A percentile compares a stretch with the other conserved stretches of the same genome.
These are phyloP conservation scores for Trichoderma sp. DNA, from an alignment of 2,329 filamentous ascomycete species.

Conservation along the genomic window DNA sequence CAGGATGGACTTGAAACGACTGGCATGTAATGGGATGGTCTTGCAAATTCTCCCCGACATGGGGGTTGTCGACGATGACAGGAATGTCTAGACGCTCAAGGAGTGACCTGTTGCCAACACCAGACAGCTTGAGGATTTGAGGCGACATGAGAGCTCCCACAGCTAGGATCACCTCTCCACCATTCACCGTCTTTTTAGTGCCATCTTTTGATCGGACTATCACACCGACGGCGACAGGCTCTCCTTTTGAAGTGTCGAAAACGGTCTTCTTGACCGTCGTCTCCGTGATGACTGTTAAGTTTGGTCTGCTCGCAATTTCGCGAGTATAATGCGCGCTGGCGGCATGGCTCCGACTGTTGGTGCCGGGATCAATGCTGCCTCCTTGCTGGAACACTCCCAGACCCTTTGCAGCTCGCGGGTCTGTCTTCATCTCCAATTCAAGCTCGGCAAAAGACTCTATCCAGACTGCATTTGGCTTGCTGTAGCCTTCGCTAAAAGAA, in stretches of 20 bases:
- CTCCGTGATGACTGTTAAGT: slow-evolving; percentile 35
- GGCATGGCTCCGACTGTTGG: slow-evolving; percentile 33
- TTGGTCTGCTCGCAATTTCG: slow-evolving; percentile 32
- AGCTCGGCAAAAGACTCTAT: slow-evolving; percentile 35
- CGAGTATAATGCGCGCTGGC: slow-evolving; percentile 35
- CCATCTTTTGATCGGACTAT: slow-evolving; percentile 29
- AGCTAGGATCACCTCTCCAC: slow-evolving; percentile 29
- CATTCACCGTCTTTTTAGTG: slow-evolving; percentile 39
- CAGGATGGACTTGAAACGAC: slow-evolving; percentile 37
- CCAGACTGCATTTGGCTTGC: slow-evolving; percentile 36
- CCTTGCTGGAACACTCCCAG: slow-evolving; percentile 35
- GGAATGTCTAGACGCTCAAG: slow-evolving; percentile 33
- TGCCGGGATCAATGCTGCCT: slow-evolving; percentile 31
- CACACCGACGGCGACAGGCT: slow-evolving; percentile 34
- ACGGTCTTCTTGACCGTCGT: slow-evolving; percentile 35
- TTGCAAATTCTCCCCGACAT: slow-evolving; percentile 41
- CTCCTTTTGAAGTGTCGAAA: slow-evolving; percentile 24
- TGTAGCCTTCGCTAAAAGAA: slow-evolving; percentile 36
- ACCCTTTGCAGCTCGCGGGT: slow-evolving; percentile 32
- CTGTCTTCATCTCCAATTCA: slow-evolving; percentile 32
- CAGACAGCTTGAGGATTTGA: slow-evolving; percentile 34
- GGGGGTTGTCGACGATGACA: slow-evolving; percentile 35
- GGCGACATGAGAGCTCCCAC: slow-evolving; percentile 23
- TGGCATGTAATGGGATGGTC: slow-evolving; percentile 32
- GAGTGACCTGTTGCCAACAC: slow-evolving; percentile 32